Evolutionary conservation across 805 yeast species (phyloP), one percentile per base, ranked within the genome.

Genomic region (Middelhovenomyces tepae): DNA sequence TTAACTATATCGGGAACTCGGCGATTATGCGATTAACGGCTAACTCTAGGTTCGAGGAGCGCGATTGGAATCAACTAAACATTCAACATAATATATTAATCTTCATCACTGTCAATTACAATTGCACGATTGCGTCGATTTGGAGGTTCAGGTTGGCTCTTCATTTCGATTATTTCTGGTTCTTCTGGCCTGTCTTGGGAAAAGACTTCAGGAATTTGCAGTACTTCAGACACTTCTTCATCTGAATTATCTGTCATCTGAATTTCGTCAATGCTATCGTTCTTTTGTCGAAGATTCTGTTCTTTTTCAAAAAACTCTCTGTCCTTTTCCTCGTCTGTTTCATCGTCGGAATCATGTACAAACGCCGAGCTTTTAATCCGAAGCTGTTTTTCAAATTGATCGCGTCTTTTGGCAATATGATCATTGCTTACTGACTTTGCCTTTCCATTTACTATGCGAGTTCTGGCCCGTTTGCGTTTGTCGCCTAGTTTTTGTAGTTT

Each of bases 301-400:
- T 79, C 87, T 37, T 71, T 64, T 27, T 55, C 74, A 48, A 70
- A 78, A 47, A 78, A 78, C 19, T 45, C 63, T 2, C 46, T 49
- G 32, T 67, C 72, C 25, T 62, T 60, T 29, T 74, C 83, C 9
- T 64, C 73, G 45, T 76, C 83, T 4, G 71, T 63, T 7, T 68
- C 76, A 45, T 76, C 82, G 48, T 77, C 85, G 2, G 82, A 74
- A 33, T 69, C 78, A 32, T 60, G 60, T 28, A 78, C 68, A 42
- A 56, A 69, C 35, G 69, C 75, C 3, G 76, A 56, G 1, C 85
- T 77, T 27, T 67, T 62, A 32, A 44, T 23, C 27, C 17, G 29
- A 16, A 18, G 6, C 6, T 16, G 10, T 20, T 26, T 20, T 26
- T 26, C 20, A 7, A 16, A 18, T 16, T 10, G 27, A 7, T 8